Percentiles rank a stretch among this genome's conserved stretches.
phyloP scores from a whole-genome alignment of 169 alveolate genomes.

The Neospora caninum region DNA sequence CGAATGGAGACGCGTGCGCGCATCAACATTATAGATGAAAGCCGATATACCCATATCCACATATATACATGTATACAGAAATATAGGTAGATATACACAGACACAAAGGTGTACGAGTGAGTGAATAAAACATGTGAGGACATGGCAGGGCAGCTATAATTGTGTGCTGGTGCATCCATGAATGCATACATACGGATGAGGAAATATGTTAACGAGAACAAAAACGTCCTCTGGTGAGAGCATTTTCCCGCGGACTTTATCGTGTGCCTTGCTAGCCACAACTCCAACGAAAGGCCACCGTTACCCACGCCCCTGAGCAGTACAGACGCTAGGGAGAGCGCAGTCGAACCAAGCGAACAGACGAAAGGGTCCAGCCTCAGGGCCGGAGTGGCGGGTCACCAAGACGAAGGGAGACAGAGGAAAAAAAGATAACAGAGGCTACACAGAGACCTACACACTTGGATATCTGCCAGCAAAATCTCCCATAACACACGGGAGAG shows the following conservation, averaged over 20 bases:
- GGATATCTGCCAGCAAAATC: neutral
- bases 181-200: neutral
- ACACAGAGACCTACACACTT: neutral
- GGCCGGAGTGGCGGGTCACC: neutral
- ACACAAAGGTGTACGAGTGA: neutral
- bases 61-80: neutral
- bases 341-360: neutral
- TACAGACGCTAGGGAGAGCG: neutral
- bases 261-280: too few species aligned
- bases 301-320: too few species aligned
- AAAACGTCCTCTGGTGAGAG: neutral
- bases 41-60: neutral
- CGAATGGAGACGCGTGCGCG: too few species aligned
- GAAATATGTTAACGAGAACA: neutral
- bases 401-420: neutral
- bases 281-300: too few species aligned
- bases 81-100: neutral
- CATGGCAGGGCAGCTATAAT: neutral
- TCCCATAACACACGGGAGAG: neutral
- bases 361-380: neutral
- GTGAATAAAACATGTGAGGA: neutral
- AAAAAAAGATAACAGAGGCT: neutral
- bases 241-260: neutral
- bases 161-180: neutral
- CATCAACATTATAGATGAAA: too few species aligned